Evolutionary conservation across 768 basidiomycete species (phyloP).

Genomic region (Filobasidium wieringae): DNA sequence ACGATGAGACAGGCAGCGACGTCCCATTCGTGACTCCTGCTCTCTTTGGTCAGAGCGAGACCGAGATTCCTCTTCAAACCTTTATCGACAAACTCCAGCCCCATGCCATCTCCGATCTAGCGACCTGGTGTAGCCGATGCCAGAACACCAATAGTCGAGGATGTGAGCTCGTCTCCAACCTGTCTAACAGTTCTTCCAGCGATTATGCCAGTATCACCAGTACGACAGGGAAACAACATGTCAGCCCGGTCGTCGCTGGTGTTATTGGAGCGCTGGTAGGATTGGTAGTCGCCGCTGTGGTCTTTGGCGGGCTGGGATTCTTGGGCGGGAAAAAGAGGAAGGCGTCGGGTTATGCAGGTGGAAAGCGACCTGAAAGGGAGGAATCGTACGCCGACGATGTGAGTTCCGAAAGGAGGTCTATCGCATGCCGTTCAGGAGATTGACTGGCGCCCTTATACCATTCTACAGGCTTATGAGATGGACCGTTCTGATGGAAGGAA

Average conservation of each 20-base stretch:
- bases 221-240: constrained; percentile 12
- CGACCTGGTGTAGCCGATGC: constrained; percentile 19
- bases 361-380: background rate
- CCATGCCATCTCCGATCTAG: constrained; percentile 18
- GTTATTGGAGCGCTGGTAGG: constrained; percentile 29
- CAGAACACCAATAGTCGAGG: constrained; percentile 14
- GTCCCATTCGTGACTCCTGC: constrained; percentile 15
- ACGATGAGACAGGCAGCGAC: constrained; percentile 12
- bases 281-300: constrained; percentile 12
- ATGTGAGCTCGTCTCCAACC: constrained; percentile 15
- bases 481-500: background rate
- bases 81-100: constrained; percentile 20
- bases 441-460: background rate
- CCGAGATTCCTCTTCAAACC: constrained; percentile 14
- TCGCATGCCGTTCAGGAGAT: background rate
- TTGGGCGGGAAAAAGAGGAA: background rate
- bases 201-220: constrained; percentile 11
- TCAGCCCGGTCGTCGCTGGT: constrained; percentile 24
- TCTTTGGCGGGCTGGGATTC: background rate
- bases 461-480: constrained; percentile 9
- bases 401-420: background rate
- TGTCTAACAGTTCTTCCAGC: constrained; percentile 6
- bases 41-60: constrained; percentile 14
- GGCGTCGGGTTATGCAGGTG: background rate
- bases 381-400: background rate